Conservation (phyloP, 176 grass and related monocot genomes). For the Echinochloa phyllopogon region DNA sequence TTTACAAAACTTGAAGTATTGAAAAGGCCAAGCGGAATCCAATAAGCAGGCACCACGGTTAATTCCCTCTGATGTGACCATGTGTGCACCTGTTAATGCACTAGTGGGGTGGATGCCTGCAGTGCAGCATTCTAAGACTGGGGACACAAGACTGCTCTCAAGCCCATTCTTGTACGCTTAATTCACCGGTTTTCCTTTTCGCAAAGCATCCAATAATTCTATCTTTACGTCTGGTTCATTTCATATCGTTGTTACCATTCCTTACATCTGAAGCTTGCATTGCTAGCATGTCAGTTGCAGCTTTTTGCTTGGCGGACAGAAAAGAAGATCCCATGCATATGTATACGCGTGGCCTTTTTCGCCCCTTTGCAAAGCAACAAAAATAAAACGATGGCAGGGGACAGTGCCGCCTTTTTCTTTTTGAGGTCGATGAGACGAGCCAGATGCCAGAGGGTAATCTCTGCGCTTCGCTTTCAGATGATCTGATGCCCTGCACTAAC, state of each 20-base stretch:
- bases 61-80: constrained; percentile 7
- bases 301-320: constrained; percentile 32
- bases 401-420: constrained; percentile 33
- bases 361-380: constrained; percentile 52
- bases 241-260: constrained; percentile 52
- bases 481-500: neutral
- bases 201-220: constrained; percentile 53
- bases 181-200: constrained; percentile 16
- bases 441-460: neutral
- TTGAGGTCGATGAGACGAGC: constrained; percentile 3
- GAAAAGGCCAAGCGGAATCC: constrained; percentile 9
- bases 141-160: neutral
- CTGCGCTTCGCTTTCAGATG: constrained; percentile 33
- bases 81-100: constrained; percentile 18
- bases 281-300: constrained; percentile 28
- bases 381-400: constrained; percentile 52
- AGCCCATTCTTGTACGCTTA: constrained; percentile 53
- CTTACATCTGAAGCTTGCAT: constrained; percentile 45
- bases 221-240: constrained; percentile 51
- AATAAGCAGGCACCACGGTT: constrained; percentile 24
- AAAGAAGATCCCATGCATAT: constrained; percentile 55
- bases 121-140: neutral
- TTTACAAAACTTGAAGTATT: constrained; percentile 42
- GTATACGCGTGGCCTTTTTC: constrained; percentile 11
- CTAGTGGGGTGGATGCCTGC: neutral